Conservation (phyloP, 2,329 filamentous ascomycete species). For the Aspergillus glaucus region DNA sequence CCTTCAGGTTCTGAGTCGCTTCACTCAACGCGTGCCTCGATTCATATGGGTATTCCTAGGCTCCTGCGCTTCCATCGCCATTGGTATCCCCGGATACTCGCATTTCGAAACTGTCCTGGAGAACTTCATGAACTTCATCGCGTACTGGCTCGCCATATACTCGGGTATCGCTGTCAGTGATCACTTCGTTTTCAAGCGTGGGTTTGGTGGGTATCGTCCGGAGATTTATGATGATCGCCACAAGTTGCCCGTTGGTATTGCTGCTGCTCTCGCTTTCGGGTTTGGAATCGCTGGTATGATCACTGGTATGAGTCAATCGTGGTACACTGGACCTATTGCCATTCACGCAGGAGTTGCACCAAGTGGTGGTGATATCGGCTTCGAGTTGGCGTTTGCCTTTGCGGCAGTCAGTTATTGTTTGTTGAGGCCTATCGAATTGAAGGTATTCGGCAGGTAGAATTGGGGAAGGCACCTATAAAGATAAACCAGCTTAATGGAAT, state of each 20-base stretch:
- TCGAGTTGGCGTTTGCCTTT: conserved; percentile 62
- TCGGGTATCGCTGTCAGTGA: conserved; percentile 59
- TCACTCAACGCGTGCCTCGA: conserved; percentile 57
- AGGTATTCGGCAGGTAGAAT: conserved; percentile 34
- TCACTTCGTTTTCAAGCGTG: conserved; percentile 62
- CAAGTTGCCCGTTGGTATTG: conserved; percentile 57
- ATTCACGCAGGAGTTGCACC: conserved; percentile 47
- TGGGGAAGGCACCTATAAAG: too few species aligned
- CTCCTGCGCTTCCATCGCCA: conserved; percentile 59
- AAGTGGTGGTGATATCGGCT: conserved; percentile 53
- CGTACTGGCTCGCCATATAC: conserved; percentile 72
- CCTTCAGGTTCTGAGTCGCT: conserved; percentile 57
- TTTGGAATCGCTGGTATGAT: conserved; percentile 61
- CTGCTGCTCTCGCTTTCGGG: conserved; percentile 57
- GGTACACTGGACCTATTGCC: conserved; percentile 64
- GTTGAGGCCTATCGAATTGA: conserved; percentile 47
- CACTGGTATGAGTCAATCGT: conserved; percentile 63
- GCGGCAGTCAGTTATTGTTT: conserved; percentile 47
- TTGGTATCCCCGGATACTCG: conserved; percentile 63
- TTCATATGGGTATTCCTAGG: conserved; percentile 61
- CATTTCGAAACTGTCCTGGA: conserved; percentile 60
- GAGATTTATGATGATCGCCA: conserved; percentile 53
- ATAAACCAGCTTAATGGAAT: too few species aligned
- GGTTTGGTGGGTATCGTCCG: conserved; percentile 54
- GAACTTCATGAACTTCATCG: conserved; percentile 63